Evolutionary conservation across 768 basidiomycete genomes (phyloP).

Genomic region (Lentinula lateritia): DNA sequence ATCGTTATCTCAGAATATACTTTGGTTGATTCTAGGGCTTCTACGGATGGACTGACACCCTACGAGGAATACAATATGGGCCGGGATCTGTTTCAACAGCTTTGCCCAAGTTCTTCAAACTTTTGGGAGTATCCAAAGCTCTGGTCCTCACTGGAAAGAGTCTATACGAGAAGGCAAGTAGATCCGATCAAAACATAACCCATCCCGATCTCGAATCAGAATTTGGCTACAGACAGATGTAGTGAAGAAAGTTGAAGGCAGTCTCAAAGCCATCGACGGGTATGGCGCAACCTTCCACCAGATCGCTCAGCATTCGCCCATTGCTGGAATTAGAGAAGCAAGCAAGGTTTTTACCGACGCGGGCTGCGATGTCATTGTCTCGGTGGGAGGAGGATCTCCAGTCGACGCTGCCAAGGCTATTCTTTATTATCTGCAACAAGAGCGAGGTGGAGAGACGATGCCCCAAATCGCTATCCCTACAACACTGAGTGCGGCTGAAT

Average conservation of each 20-base stretch:
- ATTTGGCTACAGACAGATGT: slow-evolving; percentile 47
- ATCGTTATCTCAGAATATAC: background rate
- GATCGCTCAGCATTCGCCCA: slow-evolving; percentile 69
- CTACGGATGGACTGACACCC: slow-evolving; percentile 63
- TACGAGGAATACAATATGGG: slow-evolving; percentile 69
- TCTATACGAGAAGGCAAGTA: slow-evolving; percentile 53
- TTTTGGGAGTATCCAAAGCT: slow-evolving; percentile 55
- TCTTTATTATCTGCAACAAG: slow-evolving; percentile 54
- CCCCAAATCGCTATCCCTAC: slow-evolving; percentile 79
- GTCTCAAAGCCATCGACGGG: slow-evolving; percentile 53
- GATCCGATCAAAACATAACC: background rate
- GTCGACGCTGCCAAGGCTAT: slow-evolving; percentile 77
- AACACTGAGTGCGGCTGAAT: slow-evolving; percentile 76
- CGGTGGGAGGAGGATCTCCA: slow-evolving; percentile 78
- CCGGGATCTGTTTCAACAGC: slow-evolving; percentile 60
- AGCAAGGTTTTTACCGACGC: slow-evolving; percentile 48
- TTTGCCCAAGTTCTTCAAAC: slow-evolving; percentile 54
- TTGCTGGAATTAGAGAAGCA: slow-evolving; percentile 58
- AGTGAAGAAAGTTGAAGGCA: slow-evolving; percentile 45
- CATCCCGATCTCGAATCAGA: background rate
- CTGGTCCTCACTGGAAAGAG: slow-evolving; percentile 70
- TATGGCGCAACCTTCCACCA: slow-evolving; percentile 66
- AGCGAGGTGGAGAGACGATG: slow-evolving; percentile 44
- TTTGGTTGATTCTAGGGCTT: slow-evolving; percentile 32
- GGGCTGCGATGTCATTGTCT: slow-evolving; percentile 62